phyloP scores from a whole-genome alignment of 2,329 filamentous ascomycete genomes.

The Colletotrichum abscissum region DNA sequence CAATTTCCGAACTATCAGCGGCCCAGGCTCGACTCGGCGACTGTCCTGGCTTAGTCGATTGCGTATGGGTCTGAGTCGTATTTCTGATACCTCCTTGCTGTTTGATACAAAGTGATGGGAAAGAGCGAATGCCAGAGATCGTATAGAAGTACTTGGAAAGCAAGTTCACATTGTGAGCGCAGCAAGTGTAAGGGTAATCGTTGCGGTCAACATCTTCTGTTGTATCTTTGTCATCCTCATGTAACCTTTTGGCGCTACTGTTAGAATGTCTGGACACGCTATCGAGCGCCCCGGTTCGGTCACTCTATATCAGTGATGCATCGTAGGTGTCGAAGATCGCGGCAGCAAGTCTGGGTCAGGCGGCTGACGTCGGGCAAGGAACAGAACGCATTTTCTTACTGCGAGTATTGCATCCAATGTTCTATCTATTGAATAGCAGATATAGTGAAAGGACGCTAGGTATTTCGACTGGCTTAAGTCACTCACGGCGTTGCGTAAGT shows the following conservation, averaged over 20 bases:
- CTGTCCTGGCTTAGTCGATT: too few species aligned
- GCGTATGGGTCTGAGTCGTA: too few species aligned
- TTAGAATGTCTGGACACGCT: not conserved
- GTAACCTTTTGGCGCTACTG: not conserved
- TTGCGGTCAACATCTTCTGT: not conserved
- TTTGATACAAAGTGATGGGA: not conserved
- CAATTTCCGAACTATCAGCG: too few species aligned
- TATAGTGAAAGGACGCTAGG: too few species aligned
- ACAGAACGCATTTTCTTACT: too few species aligned
- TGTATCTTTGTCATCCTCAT: not conserved
- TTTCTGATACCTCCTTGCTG: too few species aligned
- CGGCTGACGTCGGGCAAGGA: too few species aligned
- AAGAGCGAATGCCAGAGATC: not conserved
- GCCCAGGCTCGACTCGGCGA: too few species aligned
- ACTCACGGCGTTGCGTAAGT: too few species aligned
- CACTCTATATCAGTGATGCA: not conserved
- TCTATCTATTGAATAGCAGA: too few species aligned
- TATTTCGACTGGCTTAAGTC: too few species aligned
- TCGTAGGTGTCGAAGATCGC: not conserved
- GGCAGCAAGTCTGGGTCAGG: not conserved
- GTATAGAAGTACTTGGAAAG: not conserved
- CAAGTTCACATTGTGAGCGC: not conserved
- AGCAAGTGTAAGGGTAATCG: not conserved
- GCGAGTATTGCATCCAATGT: too few species aligned
- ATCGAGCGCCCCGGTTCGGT: not conserved